phyloP scores from a whole-genome alignment of 305 asterid species.

The Fraxinus dipetala region DNA sequence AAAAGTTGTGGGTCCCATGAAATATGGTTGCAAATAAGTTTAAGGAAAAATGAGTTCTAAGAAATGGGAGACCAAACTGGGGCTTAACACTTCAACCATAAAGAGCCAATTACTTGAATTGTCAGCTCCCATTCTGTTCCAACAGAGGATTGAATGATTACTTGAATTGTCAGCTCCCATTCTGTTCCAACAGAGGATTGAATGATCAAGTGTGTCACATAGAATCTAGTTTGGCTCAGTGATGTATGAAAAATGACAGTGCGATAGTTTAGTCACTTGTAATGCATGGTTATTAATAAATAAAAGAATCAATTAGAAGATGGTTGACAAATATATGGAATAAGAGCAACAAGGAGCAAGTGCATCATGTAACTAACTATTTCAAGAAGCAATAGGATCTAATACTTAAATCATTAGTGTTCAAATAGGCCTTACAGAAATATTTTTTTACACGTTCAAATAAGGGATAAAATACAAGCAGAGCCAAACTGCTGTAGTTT shows the following conservation, averaged over 20 bases:
- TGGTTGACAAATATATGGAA: not conserved
- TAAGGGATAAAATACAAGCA: not conserved
- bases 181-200: not conserved
- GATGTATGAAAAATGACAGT: not conserved
- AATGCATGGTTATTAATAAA: not conserved
- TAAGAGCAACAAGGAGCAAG: not conserved
- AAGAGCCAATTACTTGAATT: not conserved
- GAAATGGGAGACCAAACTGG: too few relatives aligned
- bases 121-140: not conserved
- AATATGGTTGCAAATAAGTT: too few relatives aligned
- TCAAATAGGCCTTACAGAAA: not conserved
- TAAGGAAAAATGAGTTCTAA: too few relatives aligned
- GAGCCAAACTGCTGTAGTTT: not conserved
- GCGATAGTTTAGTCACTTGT: not conserved
- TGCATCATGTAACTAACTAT: not conserved
- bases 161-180: not conserved
- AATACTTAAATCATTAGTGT: not conserved
- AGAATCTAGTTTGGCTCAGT: not conserved
- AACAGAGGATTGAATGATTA: not conserved
- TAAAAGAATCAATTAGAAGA: not conserved
- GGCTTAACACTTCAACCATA: not conserved
- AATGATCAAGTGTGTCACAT: not conserved
- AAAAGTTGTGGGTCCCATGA: too few relatives aligned
- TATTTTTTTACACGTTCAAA: not conserved
- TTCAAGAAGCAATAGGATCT: not conserved